These are phyloP conservation scores for Capsicum baccatum DNA, from an alignment of 257 asterid genomes.

Conservation along the genomic window DNA sequence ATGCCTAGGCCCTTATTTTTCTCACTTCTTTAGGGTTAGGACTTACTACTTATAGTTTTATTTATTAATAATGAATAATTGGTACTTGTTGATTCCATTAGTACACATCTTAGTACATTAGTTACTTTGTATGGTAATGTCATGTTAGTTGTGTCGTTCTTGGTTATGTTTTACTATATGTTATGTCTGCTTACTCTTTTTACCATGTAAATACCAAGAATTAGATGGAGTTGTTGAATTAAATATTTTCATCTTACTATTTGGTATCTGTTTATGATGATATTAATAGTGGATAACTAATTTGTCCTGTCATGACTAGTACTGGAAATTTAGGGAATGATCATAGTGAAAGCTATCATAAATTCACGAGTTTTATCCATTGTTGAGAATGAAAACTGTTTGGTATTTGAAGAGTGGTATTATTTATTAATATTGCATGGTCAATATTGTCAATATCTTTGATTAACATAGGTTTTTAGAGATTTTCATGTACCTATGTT, in stretches of 20 bases:
- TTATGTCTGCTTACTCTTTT: conserved; percentile 13
- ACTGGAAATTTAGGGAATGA: not conserved
- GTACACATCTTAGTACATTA: not conserved
- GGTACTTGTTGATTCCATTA: not conserved
- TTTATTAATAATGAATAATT: no score
- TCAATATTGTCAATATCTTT: not conserved
- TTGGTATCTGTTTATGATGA: not conserved
- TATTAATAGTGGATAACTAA: not conserved
- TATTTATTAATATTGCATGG: not conserved
- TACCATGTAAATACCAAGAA: conserved; percentile 22
- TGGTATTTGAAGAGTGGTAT: not conserved
- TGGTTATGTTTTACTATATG: conserved; percentile 24
- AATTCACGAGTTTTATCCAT: not conserved
- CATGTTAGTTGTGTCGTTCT: not conserved
- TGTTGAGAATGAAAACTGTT: not conserved
- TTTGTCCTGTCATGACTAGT: not conserved
- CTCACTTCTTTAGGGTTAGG: no score
- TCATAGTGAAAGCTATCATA: not conserved
- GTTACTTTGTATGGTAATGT: conserved; percentile 18
- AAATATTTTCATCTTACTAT: not conserved
- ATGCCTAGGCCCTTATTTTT: no score
- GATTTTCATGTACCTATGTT: no score
- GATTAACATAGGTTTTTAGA: not conserved
- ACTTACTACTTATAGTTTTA: no score
- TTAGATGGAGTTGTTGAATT: not conserved